Conservation (phyloP, 495 filamentous ascomycete genomes). For the Terfezia boudieri region DNA sequence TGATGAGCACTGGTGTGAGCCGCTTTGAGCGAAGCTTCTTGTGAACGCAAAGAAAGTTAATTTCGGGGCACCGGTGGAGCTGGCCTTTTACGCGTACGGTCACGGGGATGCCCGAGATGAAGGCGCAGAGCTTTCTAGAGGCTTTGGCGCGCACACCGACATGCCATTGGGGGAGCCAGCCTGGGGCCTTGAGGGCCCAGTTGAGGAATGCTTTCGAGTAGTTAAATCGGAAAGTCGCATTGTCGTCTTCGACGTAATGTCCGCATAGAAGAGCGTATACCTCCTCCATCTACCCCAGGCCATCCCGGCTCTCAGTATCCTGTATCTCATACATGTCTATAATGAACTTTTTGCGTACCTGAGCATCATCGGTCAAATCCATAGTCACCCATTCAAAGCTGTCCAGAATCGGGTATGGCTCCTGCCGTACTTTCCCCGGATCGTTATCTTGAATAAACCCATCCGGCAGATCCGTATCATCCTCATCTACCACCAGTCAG, state of each 20-base stretch:
- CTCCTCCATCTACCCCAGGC: slow-evolving; percentile 38
- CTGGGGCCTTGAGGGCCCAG: slow-evolving; percentile 85
- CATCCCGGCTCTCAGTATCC: too few species aligned
- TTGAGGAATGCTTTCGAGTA: slow-evolving; percentile 74
- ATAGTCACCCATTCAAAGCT: slow-evolving; percentile 89
- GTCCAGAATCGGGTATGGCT: slow-evolving; percentile 41
- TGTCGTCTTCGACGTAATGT: slow-evolving; percentile 91
- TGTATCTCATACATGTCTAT: too few species aligned
- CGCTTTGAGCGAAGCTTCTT: slow-evolving; percentile 91
- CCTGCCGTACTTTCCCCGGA: slow-evolving; percentile 48
- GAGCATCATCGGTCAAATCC: slow-evolving; percentile 46
- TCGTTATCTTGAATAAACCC: slow-evolving; percentile 33
- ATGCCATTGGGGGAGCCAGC: slow-evolving; percentile 93
- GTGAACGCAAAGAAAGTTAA: slow-evolving; percentile 95
- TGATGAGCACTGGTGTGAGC: slow-evolving; percentile 78
- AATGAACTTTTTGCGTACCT: slow-evolving; percentile 19
- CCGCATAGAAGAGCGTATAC: slow-evolving; percentile 71
- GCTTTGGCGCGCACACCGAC: slow-evolving; percentile 65
- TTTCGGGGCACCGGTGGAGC: slow-evolving; percentile 56
- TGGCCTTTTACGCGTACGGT: slow-evolving; percentile 57
- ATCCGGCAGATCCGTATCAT: slow-evolving; percentile 24
- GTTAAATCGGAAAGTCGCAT: slow-evolving; percentile 91
- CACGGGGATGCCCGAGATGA: slow-evolving; percentile 80
- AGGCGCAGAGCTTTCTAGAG: slow-evolving; percentile 67
- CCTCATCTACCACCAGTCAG: slow-evolving; percentile 5